These are phyloP conservation scores for Aspergillus baeticus DNA, from an alignment of 495 filamentous ascomycete species.

Conservation along the genomic window DNA sequence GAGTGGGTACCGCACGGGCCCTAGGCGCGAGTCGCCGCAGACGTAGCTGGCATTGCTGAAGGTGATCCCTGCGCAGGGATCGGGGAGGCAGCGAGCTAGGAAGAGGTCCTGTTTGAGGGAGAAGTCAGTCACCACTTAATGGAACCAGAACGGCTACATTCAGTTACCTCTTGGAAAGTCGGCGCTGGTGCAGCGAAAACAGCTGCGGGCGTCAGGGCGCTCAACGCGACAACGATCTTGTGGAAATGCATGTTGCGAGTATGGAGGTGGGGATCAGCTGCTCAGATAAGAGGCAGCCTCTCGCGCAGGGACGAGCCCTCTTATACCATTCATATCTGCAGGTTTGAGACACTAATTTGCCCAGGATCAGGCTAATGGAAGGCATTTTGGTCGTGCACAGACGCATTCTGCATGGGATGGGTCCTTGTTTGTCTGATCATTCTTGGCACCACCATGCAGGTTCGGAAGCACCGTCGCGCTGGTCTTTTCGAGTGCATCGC, in stretches of 20 bases:
- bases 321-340: no score
- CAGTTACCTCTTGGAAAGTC: no score
- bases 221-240: neutral
- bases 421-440: neutral
- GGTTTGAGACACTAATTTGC: neutral
- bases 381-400: neutral
- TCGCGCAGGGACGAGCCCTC: no score
- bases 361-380: neutral
- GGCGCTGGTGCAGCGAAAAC: no score
- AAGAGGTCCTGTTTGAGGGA: neutral
- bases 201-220: neutral
- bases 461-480: neutral
- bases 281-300: no score
- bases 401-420: neutral
- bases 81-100: constrained; percentile 11
- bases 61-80: constrained; percentile 42
- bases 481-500: no score
- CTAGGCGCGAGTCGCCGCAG: constrained; percentile 53
- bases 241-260: neutral
- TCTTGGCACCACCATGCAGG: neutral
- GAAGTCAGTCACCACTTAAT: no score
- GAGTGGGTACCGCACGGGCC: constrained; percentile 41
- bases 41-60: constrained; percentile 37
- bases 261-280: no score
- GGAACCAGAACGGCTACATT: no score